Evolutionary conservation across 2,329 filamentous ascomycete species (phyloP).

Genomic region (Thermothelomyces thermophilus): DNA sequence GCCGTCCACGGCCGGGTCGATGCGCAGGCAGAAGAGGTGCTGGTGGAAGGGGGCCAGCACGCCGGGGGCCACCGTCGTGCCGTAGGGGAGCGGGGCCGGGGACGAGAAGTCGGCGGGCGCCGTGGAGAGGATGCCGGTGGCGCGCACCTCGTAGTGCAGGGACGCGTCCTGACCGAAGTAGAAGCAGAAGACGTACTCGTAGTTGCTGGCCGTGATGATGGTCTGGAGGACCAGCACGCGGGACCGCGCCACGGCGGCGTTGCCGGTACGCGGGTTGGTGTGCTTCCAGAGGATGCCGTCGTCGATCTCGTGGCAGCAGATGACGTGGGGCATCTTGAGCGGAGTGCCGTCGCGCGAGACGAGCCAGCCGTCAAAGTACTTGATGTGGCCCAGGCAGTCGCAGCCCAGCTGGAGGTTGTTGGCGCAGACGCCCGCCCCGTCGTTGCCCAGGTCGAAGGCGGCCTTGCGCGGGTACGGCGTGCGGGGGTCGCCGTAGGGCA

Average conservation of each 20-base stretch:
- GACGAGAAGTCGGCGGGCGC: constrained; percentile 50
- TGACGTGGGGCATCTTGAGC: constrained; percentile 44
- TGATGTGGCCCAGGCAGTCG: constrained; percentile 63
- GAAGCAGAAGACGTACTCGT: constrained; percentile 54
- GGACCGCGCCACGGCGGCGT: constrained; percentile 53
- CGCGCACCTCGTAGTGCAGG: constrained; percentile 55
- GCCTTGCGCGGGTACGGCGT: constrained; percentile 62
- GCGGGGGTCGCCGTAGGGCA: constrained; percentile 61
- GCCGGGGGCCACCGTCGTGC: constrained; percentile 57
- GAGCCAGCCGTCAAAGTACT: constrained; percentile 54
- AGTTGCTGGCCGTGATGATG: constrained; percentile 64
- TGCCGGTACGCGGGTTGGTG: constrained; percentile 58
- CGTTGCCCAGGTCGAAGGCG: constrained; percentile 67
- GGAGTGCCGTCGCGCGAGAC: constrained; percentile 45
- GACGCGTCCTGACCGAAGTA: constrained; percentile 56
- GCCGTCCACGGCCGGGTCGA: constrained; percentile 59
- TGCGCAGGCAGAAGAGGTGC: constrained; percentile 59
- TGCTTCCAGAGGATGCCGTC: constrained; percentile 67
- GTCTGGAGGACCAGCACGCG: constrained; percentile 61
- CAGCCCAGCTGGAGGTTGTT: constrained; percentile 65
- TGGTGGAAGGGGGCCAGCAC: constrained; percentile 64
- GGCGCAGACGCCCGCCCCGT: constrained; percentile 57
- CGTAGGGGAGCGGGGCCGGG: constrained; percentile 41
- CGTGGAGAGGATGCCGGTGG: constrained; percentile 59
- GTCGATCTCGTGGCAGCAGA: constrained; percentile 67